Base-by-base conservation (phyloP, 164 flowering plant genomes). In the Magnolia sinica region DNA sequence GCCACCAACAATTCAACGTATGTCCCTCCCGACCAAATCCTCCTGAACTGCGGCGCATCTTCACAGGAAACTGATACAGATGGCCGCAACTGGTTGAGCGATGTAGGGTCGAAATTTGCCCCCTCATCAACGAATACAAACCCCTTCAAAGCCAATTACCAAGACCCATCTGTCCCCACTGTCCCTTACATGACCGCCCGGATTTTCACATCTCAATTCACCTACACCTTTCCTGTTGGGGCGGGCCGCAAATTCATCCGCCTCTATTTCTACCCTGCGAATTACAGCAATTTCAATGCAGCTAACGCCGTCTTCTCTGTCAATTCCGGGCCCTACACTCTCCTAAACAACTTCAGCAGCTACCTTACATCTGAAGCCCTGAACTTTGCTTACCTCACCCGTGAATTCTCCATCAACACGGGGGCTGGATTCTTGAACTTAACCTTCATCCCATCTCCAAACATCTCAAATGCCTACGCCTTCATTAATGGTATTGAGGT, bases 401-500 rank as follows among this genome's bases (percentile, higher is more conserved):
- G 81, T 50, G 89, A 87, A 75, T 87, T 81, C 79, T 77, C 86
- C 16, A 52, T 89, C 45, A 87, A 37, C 65, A 61, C 9, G 82
- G 88, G 0, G 2, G 68, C n/a, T 68, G 82, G 7, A 67, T 81
- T 0, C 85, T 78, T 14, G 49, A 81, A 59, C 50, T 72, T 89
- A 77, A 85, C 85, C 3, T 88, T 88, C 81, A 86, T 71, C 51
- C 98, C 88, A 2, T 78, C 83, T 22, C 52, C 73, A 24, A 65
- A 79, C 31, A 81, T 74, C 31, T 74, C 78, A 1, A 80, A 77
- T 23, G 78, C 88, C 0, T 96, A 87, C 76, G 98, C 99, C 0
- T 94, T 91, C 81, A 91, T 96, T 5, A 96, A 96, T 79, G 99
- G 99, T 78, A 92, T 96, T 78, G 98, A 96, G 87, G 81, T 94